phyloP scores from a whole-genome alignment of 2,329 filamentous ascomycete species.

The Alternaria incomplexa region DNA sequence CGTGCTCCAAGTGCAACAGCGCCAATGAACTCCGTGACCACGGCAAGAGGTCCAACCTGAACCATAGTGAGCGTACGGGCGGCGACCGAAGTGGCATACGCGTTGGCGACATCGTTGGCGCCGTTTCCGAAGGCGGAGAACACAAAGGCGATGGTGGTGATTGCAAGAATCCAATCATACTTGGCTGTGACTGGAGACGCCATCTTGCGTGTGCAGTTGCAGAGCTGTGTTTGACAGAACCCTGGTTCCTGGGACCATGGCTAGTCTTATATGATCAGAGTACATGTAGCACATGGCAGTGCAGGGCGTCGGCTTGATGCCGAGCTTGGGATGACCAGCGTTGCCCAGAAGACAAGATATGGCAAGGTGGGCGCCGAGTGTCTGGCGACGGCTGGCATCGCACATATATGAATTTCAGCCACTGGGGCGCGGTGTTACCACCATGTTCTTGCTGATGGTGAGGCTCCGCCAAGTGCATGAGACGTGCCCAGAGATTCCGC shows the following conservation, averaged over 20 bases:
- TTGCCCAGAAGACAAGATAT: neutral
- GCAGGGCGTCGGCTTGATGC: neutral
- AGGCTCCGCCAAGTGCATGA: conserved; percentile 6
- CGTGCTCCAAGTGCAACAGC: conserved; percentile 60
- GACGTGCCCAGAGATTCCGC: conserved; percentile 9
- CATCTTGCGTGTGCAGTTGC: conserved; percentile 16
- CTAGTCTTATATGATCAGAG: conserved; percentile 2
- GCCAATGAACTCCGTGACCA: conserved; percentile 59
- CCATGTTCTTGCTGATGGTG: neutral
- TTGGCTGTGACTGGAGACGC: conserved; percentile 29
- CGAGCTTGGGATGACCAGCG: neutral
- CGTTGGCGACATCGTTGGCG: conserved; percentile 62
- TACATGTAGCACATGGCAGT: neutral
- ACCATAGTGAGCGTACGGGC: conserved; percentile 60
- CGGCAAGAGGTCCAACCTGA: conserved; percentile 58
- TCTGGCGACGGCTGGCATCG: neutral
- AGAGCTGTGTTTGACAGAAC: neutral
- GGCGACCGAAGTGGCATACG: conserved; percentile 58
- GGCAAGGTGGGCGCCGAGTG: neutral
- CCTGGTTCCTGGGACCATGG: neutral
- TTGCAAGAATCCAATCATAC: conserved; percentile 52
- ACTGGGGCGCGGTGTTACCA: neutral
- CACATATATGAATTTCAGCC: neutral
- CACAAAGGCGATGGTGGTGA: conserved; percentile 48
- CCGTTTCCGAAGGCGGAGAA: conserved; percentile 48